Base-by-base conservation (phyloP, 495 filamentous ascomycete genomes). In the Aspergillus campestris region DNA sequence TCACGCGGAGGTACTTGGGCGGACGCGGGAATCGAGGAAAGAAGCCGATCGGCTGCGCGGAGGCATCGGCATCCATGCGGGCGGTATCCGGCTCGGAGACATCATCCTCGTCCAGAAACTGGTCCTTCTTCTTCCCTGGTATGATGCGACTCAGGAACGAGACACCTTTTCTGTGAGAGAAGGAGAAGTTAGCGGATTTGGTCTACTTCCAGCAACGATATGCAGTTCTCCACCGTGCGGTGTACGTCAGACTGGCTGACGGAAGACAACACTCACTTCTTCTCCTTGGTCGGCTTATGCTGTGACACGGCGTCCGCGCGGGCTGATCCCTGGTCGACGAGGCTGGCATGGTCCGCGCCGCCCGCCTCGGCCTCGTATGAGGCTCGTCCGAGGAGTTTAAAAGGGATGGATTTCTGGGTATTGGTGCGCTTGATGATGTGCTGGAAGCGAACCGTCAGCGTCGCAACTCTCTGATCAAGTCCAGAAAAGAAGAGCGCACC, bases 91-190 rank as follows among this genome's bases (percentile, higher is more conserved):
- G 56, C 53, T 87, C 84, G 10, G 83, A 86, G 52, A 79, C 82
- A 57, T 86, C 80, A 54, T 94, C 87, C 34, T 78, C 68, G 30
- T 60, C 70, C 29, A 72, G 68, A 30, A 69, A 66, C 9, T 65
- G 51, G 36, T 75, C 71, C 41, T 82, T 80, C 62, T 84, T 90
- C 66, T 84, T 91, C 41, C 74, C 74, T 14, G 83, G 80, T 51
- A 89, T 89, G 51, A 97, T 85, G 34, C 89, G 82, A 66, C 89
- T 94, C 36, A 99, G 77, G 58, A 99, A 95, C 10, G 88, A 95
- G 28, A 84, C 81, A 6, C 86, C 86, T 66, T 90, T 95, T 67
- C 82, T 94, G 42, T 55, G 32, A 44, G 29, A 48, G 44, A 35
- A 18, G 14, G 31, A 41, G 3, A 15, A 40, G 34, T 36, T 5